phyloP scores from a whole-genome alignment of 495 filamentous ascomycete species.

The Tuber aestivum region DNA sequence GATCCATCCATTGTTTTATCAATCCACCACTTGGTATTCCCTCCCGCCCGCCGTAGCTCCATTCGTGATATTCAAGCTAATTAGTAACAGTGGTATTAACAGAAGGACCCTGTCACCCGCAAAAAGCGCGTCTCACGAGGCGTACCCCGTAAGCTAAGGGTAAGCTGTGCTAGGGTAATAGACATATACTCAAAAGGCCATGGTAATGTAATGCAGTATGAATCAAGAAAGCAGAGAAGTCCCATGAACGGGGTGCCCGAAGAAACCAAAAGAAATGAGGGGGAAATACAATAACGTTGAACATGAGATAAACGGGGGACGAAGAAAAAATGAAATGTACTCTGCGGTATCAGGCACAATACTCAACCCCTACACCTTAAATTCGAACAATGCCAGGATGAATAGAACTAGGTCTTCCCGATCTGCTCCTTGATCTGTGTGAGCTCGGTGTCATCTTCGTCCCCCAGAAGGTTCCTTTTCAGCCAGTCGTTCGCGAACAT shows the following conservation, averaged over 20 bases:
- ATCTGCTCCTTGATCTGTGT: not conserved
- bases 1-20: not conserved
- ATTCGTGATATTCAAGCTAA: not conserved
- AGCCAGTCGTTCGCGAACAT: conserved; percentile 94
- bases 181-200: not conserved
- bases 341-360: not conserved
- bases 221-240: not conserved
- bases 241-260: not conserved
- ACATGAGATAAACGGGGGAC: not conserved
- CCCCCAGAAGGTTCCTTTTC: conserved; percentile 58
- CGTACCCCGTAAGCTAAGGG: not conserved
- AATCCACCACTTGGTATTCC: not conserved
- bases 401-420: not conserved
- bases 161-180: not conserved
- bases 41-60: not conserved
- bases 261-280: not conserved
- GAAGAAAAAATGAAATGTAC: not conserved
- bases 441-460: conserved; percentile 18
- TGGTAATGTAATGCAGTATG: not conserved
- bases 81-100: not conserved
- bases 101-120: not conserved
- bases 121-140: not conserved
- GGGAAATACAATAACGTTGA: not conserved
- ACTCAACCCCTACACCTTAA: not conserved
- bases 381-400: not conserved